phyloP scores from a whole-genome alignment of 257 asterid species.

The Capsicum pubescens region DNA sequence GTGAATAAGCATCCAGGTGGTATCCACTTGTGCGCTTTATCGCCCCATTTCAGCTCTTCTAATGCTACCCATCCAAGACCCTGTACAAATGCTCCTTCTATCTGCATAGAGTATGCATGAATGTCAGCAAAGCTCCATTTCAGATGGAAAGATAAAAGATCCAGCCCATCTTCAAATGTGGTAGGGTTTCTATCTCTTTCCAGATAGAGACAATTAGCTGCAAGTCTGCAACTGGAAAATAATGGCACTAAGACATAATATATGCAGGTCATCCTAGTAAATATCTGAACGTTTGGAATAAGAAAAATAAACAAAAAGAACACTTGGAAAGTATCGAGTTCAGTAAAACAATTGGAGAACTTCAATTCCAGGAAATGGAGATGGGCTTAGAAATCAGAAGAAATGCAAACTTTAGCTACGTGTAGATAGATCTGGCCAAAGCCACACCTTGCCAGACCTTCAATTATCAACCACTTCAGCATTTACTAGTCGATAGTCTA shows the following conservation, averaged over 20 bases:
- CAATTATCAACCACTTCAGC: not conserved
- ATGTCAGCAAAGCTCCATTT: constrained; percentile 9
- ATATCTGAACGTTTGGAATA: not conserved
- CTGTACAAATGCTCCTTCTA: constrained; percentile 95
- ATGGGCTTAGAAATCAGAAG: not conserved
- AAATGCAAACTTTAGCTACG: not conserved
- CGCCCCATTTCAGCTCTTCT: constrained; percentile 99
- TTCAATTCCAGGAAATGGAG: not conserved
- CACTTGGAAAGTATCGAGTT: not conserved
- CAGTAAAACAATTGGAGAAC: not conserved
- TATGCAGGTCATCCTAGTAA: constrained; percentile 2
- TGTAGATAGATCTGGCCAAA: not conserved
- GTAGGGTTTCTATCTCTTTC: not conserved
- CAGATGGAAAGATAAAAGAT: not conserved
- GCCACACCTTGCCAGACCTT: not conserved
- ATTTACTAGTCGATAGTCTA: not conserved
- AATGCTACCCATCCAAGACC: constrained; percentile 97
- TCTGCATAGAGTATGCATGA: constrained; percentile 44
- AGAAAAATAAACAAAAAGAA: not conserved
- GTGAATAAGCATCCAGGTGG: constrained; percentile 76
- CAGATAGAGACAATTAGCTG: not conserved
- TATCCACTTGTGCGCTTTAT: constrained; percentile 84
- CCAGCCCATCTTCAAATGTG: not conserved
- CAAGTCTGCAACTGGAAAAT: not conserved
- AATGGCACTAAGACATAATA: not conserved